Evolutionary conservation across 805 yeast species (phyloP).

Genomic region (Osmozyma mogii): DNA sequence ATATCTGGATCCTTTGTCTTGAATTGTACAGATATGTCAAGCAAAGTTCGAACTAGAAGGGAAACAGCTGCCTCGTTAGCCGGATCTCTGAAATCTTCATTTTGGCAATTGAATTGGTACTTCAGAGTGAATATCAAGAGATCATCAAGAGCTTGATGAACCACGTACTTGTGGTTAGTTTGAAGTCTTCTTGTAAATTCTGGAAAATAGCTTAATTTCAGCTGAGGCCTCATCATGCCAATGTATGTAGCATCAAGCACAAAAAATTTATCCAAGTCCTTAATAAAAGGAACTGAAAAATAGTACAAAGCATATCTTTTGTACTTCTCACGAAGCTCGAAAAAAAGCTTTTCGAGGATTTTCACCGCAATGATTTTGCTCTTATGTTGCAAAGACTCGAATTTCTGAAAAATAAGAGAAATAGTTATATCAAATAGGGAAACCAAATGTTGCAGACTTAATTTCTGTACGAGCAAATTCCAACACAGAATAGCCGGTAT

Average conservation of each 20-base stretch:
- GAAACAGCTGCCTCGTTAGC: constrained; percentile 25
- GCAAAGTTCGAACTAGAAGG: constrained; percentile 41
- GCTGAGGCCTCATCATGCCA: constrained; percentile 24
- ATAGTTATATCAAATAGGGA: constrained; percentile 68
- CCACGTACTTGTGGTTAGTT: constrained; percentile 63
- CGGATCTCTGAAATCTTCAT: constrained; percentile 30
- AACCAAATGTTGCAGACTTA: constrained; percentile 49
- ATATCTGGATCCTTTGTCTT: constrained; percentile 40
- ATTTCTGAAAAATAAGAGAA: constrained; percentile 65
- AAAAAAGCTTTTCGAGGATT: constrained; percentile 35
- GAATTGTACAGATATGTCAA: constrained; percentile 52
- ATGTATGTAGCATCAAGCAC: constrained; percentile 16
- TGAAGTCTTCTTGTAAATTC: constrained; percentile 50
- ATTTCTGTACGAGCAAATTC: constrained; percentile 48
- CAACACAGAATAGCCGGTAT: constrained; percentile 61
- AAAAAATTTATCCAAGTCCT: constrained; percentile 15
- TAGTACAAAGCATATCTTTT: constrained; percentile 43
- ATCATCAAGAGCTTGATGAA: constrained; percentile 64
- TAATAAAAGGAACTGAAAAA: constrained; percentile 41
- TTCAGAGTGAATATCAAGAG: constrained; percentile 44
- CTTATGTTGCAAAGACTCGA: constrained; percentile 42
- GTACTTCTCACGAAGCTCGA: constrained; percentile 23
- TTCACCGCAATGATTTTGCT: constrained; percentile 45
- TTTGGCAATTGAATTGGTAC: constrained; percentile 43
- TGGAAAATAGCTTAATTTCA: constrained; percentile 30